Evolutionary conservation across 2,329 filamentous ascomycete genomes (phyloP).

Genomic region (Aureobasidium sp.): DNA sequence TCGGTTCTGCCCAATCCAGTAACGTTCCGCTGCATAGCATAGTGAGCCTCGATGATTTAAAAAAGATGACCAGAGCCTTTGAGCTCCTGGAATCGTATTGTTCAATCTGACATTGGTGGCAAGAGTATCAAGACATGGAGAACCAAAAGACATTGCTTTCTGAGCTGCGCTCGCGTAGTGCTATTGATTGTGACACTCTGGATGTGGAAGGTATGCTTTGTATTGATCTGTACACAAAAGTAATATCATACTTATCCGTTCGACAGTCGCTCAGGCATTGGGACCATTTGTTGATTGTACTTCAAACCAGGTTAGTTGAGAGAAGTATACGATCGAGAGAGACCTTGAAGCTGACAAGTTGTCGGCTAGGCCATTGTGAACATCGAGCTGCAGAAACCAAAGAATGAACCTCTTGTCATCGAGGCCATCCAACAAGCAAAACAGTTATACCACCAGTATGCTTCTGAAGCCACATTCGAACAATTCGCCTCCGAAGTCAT

Average conservation of each 20-base stretch:
- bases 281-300: conserved; percentile 18
- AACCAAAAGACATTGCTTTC: conserved; percentile 9
- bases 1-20: background rate
- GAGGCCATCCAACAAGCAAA: conserved; percentile 14
- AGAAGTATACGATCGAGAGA: background rate
- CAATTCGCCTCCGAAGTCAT: conserved; percentile 16
- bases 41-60: background rate
- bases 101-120: background rate
- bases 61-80: background rate
- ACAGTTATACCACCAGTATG: conserved; percentile 5
- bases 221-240: background rate
- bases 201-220: conserved; percentile 12
- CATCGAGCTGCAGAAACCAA: conserved; percentile 11
- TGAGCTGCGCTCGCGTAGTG: conserved; percentile 14
- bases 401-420: conserved; percentile 10
- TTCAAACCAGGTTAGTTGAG: conserved; percentile 14
- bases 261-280: conserved; percentile 14
- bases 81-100: background rate
- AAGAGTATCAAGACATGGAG: background rate
- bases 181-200: conserved; percentile 17
- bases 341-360: background rate
- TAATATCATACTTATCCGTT: background rate
- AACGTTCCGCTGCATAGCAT: background rate
- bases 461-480: conserved; percentile 11
- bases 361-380: conserved; percentile 14